These are phyloP conservation scores for Ceratobasidium sp. DNA, from an alignment of 1,284 basidiomycete species.

Conservation along the genomic window DNA sequence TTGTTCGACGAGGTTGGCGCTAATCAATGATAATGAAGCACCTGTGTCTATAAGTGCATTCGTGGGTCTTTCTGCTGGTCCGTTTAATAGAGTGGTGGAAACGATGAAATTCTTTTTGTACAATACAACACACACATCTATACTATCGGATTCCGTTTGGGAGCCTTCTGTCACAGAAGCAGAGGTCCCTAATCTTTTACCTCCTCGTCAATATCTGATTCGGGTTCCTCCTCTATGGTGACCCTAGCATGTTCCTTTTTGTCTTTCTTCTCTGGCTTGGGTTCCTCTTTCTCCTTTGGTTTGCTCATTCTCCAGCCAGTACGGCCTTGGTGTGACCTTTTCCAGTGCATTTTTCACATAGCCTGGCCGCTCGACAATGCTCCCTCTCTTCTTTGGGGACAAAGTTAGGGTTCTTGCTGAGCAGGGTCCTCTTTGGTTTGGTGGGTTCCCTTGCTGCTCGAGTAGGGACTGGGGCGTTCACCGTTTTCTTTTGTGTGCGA, in stretches of 20 bases:
- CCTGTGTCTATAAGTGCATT: neutral
- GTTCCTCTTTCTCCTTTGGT: neutral
- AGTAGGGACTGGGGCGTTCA: neutral
- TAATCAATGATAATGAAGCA: no score
- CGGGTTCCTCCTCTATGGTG: neutral
- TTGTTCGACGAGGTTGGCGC: no score
- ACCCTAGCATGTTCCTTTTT: neutral
- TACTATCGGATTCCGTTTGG: neutral
- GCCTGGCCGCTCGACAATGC: neutral
- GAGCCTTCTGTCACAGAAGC: neutral
- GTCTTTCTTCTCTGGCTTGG: neutral
- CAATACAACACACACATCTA: neutral
- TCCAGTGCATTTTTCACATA: no score
- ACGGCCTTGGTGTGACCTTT: neutral
- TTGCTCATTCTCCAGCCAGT: neutral
- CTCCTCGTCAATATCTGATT: no score
- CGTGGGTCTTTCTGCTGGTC: neutral
- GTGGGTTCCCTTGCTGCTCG: neutral
- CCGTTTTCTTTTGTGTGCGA: no score
- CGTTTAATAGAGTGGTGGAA: neutral
- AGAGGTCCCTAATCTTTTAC: conserved; percentile 22
- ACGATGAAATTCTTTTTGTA: conserved; percentile 1
- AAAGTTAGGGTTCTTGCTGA: neutral
- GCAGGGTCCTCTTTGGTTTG: no score
- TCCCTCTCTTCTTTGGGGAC: neutral